Evolutionary conservation across 164 flowering plant species (phyloP), one percentile per base, ranked within the genome.

Genomic region (Dillenia suffruticosa): DNA sequence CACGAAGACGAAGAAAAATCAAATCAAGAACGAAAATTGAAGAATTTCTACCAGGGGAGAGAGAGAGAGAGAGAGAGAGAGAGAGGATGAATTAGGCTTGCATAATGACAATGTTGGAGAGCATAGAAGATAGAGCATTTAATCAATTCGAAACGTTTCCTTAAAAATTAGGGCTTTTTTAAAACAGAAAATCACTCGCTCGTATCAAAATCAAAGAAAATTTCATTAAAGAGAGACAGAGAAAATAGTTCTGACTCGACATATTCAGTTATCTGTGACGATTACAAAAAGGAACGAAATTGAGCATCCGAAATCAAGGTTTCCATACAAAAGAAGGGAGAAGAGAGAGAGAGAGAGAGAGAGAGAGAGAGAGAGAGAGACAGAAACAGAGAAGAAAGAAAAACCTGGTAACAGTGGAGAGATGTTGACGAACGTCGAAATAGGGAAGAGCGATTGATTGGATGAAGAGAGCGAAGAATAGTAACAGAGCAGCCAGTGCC

Each of bases 381-480:
- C 12, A 44, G 10, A 47, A 51, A 49, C 46, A 70, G 45, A 61
- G 49, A 64, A 58, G 54, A 46, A 10, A 26, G 15, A 43, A 15
- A 61, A 26, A 75, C 81, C 77, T 70, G 16, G 81, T 46, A 7
- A 69, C 79, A 17, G 81, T 77, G 45, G 79, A 70, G 54, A 80
- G 75, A 70, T 80, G 84, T 14, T 60, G 61, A 10, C 79, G 79
- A 54, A 77, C 81, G 52, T 79, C 79, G 72, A 79, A 76, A 32
- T 32, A 6, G 0, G 40, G 40, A 32, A 4, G 6, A 32, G 40
- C 40, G 40, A 32, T 32, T 32, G 40, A 32, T 32, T 5, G 40
- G 40, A 32, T 32, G 40, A 32, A 32, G 40, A 32, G 40, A 32
- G 40, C 5, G 7, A 32, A 32, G 40, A 32, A 32, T 6, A 32